Conservation (phyloP, 768 basidiomycete genomes). For the Mycena floridula region DNA sequence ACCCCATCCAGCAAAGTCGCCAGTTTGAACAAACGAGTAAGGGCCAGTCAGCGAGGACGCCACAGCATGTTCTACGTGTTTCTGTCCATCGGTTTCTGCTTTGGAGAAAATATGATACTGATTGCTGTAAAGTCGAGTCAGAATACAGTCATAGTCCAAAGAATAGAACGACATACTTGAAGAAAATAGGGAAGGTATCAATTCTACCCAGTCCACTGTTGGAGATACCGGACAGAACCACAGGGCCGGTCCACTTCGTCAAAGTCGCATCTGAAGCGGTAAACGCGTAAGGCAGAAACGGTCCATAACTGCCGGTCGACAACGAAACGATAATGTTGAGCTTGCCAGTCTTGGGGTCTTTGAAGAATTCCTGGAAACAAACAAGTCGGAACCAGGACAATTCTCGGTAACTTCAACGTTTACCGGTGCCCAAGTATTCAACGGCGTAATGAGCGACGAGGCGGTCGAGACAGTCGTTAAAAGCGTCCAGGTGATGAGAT, state of each 20-base stretch:
- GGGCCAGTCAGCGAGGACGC: slow-evolving; percentile 26
- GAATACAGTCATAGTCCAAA: background rate
- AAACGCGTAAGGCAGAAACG: slow-evolving; percentile 28
- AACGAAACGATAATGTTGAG: slow-evolving; percentile 27
- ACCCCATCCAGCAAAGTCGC: slow-evolving; percentile 29
- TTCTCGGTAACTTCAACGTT: background rate
- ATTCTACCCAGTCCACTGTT: slow-evolving; percentile 28
- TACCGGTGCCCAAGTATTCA: slow-evolving; percentile 30
- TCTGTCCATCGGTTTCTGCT: slow-evolving; percentile 25
- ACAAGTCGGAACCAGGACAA: background rate
- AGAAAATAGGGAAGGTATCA: slow-evolving; percentile 28
- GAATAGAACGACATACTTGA: slow-evolving; percentile 17
- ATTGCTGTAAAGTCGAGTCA: slow-evolving; percentile 12
- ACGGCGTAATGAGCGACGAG: slow-evolving; percentile 21
- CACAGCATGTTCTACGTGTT: slow-evolving; percentile 25
- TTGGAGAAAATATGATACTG: slow-evolving; percentile 29
- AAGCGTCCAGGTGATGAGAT: slow-evolving; percentile 23
- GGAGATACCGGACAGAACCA: slow-evolving; percentile 27
- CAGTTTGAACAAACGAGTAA: slow-evolving; percentile 26
- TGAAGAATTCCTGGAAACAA: slow-evolving; percentile 26
- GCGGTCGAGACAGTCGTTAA: slow-evolving; percentile 22
- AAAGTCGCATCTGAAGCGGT: slow-evolving; percentile 24
- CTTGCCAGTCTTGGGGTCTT: slow-evolving; percentile 26
- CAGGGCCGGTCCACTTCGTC: slow-evolving; percentile 23
- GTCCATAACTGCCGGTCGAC: slow-evolving; percentile 29